Base-by-base conservation (phyloP, 2,329 filamentous ascomycete genomes). In the Trichoderma sp. region DNA sequence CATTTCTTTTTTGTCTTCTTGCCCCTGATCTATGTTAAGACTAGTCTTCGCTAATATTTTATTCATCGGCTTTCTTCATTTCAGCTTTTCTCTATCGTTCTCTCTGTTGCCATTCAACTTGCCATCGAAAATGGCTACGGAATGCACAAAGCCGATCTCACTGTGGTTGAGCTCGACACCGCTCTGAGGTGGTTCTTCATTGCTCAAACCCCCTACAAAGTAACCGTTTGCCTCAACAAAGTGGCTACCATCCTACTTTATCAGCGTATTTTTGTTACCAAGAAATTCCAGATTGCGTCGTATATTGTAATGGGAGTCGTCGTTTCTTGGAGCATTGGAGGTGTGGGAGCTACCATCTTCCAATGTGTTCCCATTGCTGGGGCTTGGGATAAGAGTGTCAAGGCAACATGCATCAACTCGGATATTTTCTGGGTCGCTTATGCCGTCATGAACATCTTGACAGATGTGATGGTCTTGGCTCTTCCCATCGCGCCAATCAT, bases 221-320 rank as follows among this genome's bases (percentile, higher is more conserved):
- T 84, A 63, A 83, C 82, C 8, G 82, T 87, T 70, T 85, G 84
- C 73, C 77, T 85, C 59, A 86, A 84, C n/a, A 88, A 88, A 74
- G 77, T 83, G 2, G 85, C 85, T 2, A 84, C 86, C 43, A 77
- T 87, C 8, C 76, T 85, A 3, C 80, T 88, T 23, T 88, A 86
- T 73, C 81, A 85, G 17, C 83, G 85, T 11, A 84, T 87, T 20
- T 87, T 87, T 68, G 79, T 82, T 7, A 79, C 82, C n/a, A 78
- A 72, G 23, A 79, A 76, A 68, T 86, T 87, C 72, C 79, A 80
- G 8, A 77, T 80, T 1, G 74, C 79, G 83, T 82, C 64, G 80
- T 80, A 66, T 65, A 71, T 77, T 5, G 75, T 84, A n/a, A 76
- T 85, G 50, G 74, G 73, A 43, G 77, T 85, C 64, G 80, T 87